Evolutionary conservation across 2,329 filamentous ascomycete species (phyloP).

Genomic region (Fusarium sp.): DNA sequence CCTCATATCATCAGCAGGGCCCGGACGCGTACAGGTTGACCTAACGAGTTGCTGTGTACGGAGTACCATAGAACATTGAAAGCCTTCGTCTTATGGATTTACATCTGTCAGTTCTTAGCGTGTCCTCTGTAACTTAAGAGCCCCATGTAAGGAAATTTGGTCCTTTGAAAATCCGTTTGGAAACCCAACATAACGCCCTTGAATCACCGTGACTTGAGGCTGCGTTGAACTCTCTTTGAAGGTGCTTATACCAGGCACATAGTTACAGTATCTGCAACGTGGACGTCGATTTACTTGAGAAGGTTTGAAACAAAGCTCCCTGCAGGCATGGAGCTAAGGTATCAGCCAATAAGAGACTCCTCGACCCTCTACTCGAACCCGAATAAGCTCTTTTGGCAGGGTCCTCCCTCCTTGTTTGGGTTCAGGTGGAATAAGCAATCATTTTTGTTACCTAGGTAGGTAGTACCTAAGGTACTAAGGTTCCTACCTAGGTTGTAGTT

Average conservation of each 20-base stretch:
- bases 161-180: background rate
- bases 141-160: background rate
- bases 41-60: background rate
- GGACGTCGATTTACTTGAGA: slow-evolving; percentile 1
- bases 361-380: background rate
- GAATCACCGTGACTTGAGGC: background rate
- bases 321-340: slow-evolving; percentile 4
- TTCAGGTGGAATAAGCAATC: background rate
- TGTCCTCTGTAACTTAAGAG: background rate
- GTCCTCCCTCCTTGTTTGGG: slow-evolving; percentile 9
- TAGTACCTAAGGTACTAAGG: no score
- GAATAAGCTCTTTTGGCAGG: slow-evolving; percentile 24
- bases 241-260: background rate
- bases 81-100: background rate
- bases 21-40: background rate
- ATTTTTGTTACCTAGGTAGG: no score
- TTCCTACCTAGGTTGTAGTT: no score
- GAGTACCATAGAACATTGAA: background rate
- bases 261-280: background rate
- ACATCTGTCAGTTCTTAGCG: background rate
- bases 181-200: background rate
- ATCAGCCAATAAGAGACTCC: slow-evolving; percentile 5
- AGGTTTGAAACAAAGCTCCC: slow-evolving; percentile 24
- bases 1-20: slow-evolving; percentile 11
- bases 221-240: background rate